phyloP scores from a whole-genome alignment of 192 early-diverging fungal genomes.

The Podila clonocystis region DNA sequence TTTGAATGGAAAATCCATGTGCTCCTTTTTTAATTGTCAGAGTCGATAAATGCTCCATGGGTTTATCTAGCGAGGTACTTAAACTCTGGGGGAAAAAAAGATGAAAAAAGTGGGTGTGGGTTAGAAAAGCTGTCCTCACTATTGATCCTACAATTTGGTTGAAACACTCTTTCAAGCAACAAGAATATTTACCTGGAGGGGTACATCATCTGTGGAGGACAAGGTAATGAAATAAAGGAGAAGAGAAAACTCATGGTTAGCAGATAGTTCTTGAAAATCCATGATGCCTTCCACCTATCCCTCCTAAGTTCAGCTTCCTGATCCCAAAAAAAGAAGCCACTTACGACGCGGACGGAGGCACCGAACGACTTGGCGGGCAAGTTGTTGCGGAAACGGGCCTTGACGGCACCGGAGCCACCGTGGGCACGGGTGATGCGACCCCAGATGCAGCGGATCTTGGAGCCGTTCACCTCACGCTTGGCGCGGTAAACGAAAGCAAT shows the following conservation, averaged over 20 bases:
- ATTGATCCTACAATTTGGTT: neutral
- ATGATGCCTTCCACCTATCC: no score
- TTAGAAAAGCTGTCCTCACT: constrained; percentile 1
- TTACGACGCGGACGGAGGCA: constrained; percentile 90
- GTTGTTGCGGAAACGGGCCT: constrained; percentile 97
- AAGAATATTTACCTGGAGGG: constrained; percentile 42
- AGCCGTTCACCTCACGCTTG: constrained; percentile 85
- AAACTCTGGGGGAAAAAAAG: constrained; percentile 30
- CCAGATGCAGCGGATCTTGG: constrained; percentile 98
- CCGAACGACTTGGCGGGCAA: constrained; percentile 96
- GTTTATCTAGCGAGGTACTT: constrained; percentile 47
- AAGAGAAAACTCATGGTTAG: neutral
- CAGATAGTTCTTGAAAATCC: neutral
- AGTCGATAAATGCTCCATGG: constrained; percentile 50
- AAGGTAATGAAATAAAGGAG: neutral
- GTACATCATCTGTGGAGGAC: constrained; percentile 46
- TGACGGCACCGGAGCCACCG: constrained; percentile 95
- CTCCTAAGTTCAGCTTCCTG: neutral
- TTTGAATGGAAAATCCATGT: constrained; percentile 3
- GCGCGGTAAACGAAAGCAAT: constrained; percentile 98
- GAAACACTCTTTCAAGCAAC: neutral
- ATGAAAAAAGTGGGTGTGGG: neutral
- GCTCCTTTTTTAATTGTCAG: constrained; percentile 33
- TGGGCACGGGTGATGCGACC: constrained; percentile 95
- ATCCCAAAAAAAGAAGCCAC: constrained; percentile 34